Percentiles rank a stretch among this genome's conserved stretches.
These are phyloP conservation scores for Mycotypha africana DNA, from an alignment of 371 early-diverging fungal species.

Conservation along the genomic window DNA sequence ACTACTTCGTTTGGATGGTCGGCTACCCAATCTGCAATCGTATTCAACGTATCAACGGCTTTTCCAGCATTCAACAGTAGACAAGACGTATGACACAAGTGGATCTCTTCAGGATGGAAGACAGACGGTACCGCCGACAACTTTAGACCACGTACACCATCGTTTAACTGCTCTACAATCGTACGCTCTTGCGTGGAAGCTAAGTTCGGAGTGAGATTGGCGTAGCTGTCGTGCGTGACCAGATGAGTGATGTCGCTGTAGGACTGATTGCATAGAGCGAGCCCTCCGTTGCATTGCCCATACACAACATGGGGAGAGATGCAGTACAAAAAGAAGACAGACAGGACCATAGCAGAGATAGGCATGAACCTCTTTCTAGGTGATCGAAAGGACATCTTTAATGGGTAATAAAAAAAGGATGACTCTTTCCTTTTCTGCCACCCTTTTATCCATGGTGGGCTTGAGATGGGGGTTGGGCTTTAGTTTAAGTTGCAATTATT, in stretches of 20 bases:
- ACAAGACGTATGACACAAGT: conserved; percentile 66
- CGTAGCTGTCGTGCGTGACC: conserved; percentile 72
- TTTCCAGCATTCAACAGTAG: conserved; percentile 56
- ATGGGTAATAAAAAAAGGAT: no score
- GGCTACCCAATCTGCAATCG: conserved; percentile 50
- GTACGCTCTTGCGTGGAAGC: conserved; percentile 61
- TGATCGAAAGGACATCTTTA: no score
- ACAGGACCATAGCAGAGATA: no score
- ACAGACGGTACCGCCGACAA: conserved; percentile 60
- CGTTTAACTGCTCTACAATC: conserved; percentile 56
- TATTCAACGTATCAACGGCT: conserved; percentile 36
- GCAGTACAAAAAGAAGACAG: no score
- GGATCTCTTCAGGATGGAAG: conserved; percentile 28
- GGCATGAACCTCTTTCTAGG: no score
- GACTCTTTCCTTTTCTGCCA: no score
- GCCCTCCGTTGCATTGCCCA: conserved; percentile 63
- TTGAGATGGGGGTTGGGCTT: no score
- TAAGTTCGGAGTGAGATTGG: conserved; percentile 27
- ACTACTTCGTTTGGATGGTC: conserved; percentile 59
- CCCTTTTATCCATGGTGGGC: no score
- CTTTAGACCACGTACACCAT: conserved; percentile 70
- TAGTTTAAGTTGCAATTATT: no score
- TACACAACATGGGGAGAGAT: no score
- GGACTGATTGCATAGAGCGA: conserved; percentile 45
- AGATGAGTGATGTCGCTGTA: conserved; percentile 57